These are phyloP conservation scores for Cubamyces sp. DNA, from an alignment of 768 basidiomycete genomes.

Conservation along the genomic window DNA sequence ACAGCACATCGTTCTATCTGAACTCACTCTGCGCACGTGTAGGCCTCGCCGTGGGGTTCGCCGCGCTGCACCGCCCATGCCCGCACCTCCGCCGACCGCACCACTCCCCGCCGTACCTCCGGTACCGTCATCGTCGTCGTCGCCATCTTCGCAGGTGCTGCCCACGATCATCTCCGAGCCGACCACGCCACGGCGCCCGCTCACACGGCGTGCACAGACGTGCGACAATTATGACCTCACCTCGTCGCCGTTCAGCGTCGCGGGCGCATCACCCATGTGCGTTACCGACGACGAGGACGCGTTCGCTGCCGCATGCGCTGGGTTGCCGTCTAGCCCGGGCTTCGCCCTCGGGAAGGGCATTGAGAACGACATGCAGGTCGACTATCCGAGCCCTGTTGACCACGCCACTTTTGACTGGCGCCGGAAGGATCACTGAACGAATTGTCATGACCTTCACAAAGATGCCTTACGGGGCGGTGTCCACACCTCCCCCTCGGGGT, in stretches of 20 bases:
- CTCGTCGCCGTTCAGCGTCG: conserved; percentile 15
- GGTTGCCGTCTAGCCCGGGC: conserved; percentile 15
- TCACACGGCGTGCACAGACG: conserved; percentile 26
- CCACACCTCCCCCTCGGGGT: background rate
- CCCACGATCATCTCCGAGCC: conserved; percentile 16
- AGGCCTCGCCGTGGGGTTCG: conserved; percentile 23
- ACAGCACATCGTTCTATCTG: background rate
- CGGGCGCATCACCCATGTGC: conserved; percentile 14
- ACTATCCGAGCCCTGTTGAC: conserved; percentile 32
- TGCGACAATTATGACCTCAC: conserved; percentile 23
- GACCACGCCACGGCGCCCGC: conserved; percentile 22
- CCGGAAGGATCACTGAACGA: conserved; percentile 1
- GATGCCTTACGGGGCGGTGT: background rate
- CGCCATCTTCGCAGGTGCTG: conserved; percentile 2
- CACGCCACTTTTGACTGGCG: conserved; percentile 19
- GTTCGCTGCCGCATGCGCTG: conserved; percentile 12
- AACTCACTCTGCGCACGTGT: background rate
- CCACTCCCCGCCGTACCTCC: conserved; percentile 27
- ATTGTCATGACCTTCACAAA: background rate
- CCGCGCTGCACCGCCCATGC: conserved; percentile 21
- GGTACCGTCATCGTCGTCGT: background rate
- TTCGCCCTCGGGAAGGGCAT: conserved; percentile 7
- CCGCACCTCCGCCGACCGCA: conserved; percentile 27
- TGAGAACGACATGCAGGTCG: conserved; percentile 21
- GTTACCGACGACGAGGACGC: conserved; percentile 17